Evolutionary conservation across 1,284 basidiomycete species (phyloP).

Genomic region (Melampsora americana): DNA sequence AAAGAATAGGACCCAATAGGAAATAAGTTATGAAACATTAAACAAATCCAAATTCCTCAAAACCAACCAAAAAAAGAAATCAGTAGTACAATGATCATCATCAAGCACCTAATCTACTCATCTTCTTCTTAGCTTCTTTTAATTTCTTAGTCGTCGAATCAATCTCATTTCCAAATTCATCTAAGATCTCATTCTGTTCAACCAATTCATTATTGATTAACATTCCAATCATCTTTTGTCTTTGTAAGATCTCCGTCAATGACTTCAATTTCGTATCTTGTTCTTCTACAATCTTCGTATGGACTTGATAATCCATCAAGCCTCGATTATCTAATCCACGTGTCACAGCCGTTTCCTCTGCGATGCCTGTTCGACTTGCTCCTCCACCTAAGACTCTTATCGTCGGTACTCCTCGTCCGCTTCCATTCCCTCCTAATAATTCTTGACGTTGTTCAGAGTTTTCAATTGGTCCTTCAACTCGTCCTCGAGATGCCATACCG

Average conservation of each 20-base stretch:
- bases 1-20: no score
- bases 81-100: neutral
- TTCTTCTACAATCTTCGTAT: slow-evolving; percentile 71
- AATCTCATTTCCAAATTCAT: slow-evolving; percentile 70
- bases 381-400: slow-evolving; percentile 26
- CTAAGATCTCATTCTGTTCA: slow-evolving; percentile 80
- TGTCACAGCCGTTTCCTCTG: slow-evolving; percentile 78
- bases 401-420: slow-evolving; percentile 8
- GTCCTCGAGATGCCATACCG: slow-evolving; percentile 17
- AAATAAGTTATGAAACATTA: no score
- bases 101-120: slow-evolving; percentile 56
- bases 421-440: slow-evolving; percentile 15
- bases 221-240: slow-evolving; percentile 79
- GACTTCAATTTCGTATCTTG: slow-evolving; percentile 79
- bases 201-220: slow-evolving; percentile 81
- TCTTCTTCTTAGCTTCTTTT: slow-evolving; percentile 70
- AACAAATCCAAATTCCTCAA: no score
- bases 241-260: slow-evolving; percentile 69
- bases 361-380: slow-evolving; percentile 55
- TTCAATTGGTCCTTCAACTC: slow-evolving; percentile 6
- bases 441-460: slow-evolving; percentile 14
- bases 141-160: slow-evolving; percentile 73
- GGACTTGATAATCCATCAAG: slow-evolving; percentile 65
- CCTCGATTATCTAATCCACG: slow-evolving; percentile 79
- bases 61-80: no score